Evolutionary conservation across 371 early-diverging fungal species (phyloP), one percentile per base, ranked within the genome.

Genomic region (Dentiscutata heterogama): DNA sequence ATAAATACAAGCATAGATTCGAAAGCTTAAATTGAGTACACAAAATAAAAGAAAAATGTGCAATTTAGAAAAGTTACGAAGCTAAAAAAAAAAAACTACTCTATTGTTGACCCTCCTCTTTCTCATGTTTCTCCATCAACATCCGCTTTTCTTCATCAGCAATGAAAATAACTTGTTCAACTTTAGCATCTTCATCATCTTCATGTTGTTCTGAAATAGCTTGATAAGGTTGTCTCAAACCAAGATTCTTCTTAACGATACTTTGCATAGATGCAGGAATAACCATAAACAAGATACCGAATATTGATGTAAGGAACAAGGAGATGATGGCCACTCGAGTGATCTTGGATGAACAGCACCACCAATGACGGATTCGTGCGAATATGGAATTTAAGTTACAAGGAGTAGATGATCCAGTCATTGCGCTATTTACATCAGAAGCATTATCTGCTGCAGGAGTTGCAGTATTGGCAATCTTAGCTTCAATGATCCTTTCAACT

Each of bases 401-500:
- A 16, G n/a, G 11, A 42, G 16, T 70, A 3, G 22, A 13, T 14
- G 13, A 3, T 14, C 16, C 3, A 27, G 6, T 6, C 16, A 50
- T 46, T 7, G 29, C 25, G 2, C 27, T 25, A 50, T 42, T 20
- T 2, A 20, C 25, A 13, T 11, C 6, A 51, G 50, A 22, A 2
- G 25, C 5, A 27, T 5, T 6, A 27, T 27, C 72, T 18, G 46
- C 53, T 5, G 7, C 27, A 13, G 72, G 53, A 18, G 18, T 51
- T 25, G 13, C 6, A 29, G 22, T 18, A 56, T 80, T 42, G 18
- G 27, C 60, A n/a, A 68, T 58, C 18, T 50, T 20, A 25, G 53
- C 39, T 31, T 92, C 92, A 63, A 90, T 85, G 42, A 94, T 84
- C 82, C 94, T 94, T 80, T 94, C 94, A 78, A 90, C 89, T 53